A percentile compares a stretch with the other conserved stretches of the same genome.
phyloP scores from a whole-genome alignment of 331 rosid species.

The Cydonia oblonga region DNA sequence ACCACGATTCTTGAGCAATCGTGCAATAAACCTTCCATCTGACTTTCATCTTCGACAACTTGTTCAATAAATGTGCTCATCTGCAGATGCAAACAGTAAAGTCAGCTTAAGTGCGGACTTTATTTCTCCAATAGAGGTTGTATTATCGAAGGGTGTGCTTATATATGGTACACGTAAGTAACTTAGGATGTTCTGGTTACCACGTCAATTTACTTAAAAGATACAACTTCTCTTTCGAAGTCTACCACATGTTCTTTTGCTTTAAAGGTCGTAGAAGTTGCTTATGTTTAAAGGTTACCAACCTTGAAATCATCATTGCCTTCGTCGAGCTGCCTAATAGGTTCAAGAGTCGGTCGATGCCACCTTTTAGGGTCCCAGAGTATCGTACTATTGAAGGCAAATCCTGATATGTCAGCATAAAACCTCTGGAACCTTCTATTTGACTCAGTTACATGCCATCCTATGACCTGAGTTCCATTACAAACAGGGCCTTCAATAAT shows the following conservation, averaged over 20 bases:
- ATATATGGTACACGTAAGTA: background rate
- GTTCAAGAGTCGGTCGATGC: constrained; percentile 63
- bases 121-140: background rate
- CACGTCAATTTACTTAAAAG: background rate
- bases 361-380: constrained; percentile 79
- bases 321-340: constrained; percentile 55
- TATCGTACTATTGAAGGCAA: constrained; percentile 86
- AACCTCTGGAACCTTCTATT: constrained; percentile 39
- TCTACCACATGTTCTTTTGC: background rate
- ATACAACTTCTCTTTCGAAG: background rate
- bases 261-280: background rate
- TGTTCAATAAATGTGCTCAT: constrained; percentile 72
- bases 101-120: background rate
- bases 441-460: constrained; percentile 65
- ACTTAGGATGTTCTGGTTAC: background rate
- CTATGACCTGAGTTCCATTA: constrained; percentile 67
- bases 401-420: constrained; percentile 65
- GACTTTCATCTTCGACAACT: constrained; percentile 82
- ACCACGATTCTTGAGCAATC: constrained; percentile 70
- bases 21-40: constrained; percentile 65
- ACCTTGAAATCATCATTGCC: constrained; percentile 56
- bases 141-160: background rate
- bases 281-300: constrained; percentile 14
- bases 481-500: constrained; percentile 68
- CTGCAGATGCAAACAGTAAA: constrained; percentile 33